These are phyloP conservation scores for Macrotyloma uniflorum DNA, from an alignment of 306 rosid species.

Conservation along the genomic window DNA sequence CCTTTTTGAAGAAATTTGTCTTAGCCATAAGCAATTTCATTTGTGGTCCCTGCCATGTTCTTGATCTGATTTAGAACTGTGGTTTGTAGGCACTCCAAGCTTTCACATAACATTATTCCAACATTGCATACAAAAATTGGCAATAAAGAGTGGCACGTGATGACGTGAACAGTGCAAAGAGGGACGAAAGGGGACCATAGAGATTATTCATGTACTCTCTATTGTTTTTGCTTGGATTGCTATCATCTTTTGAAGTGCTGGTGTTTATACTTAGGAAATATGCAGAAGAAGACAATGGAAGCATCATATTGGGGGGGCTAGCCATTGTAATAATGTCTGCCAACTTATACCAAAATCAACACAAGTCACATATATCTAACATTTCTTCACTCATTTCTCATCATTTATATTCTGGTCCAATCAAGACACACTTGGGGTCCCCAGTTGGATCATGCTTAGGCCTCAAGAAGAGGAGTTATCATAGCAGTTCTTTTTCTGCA, in stretches of 20 bases:
- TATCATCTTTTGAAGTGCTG: neutral
- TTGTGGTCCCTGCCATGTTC: slow-evolving; percentile 40
- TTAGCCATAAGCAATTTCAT: neutral
- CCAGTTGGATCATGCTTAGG: slow-evolving; percentile 15
- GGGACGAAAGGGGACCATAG: slow-evolving; percentile 29
- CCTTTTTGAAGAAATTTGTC: slow-evolving; percentile 6
- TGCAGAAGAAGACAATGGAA: slow-evolving; percentile 26
- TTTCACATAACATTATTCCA: neutral
- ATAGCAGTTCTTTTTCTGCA: neutral
- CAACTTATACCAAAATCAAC: slow-evolving; percentile 25
- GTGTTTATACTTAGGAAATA: neutral
- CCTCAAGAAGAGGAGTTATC: neutral
- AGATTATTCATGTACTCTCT: neutral
- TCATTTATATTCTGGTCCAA: neutral
- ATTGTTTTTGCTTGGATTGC: neutral
- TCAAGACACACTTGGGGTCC: slow-evolving; percentile 18
- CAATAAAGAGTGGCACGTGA: slow-evolving; percentile 37
- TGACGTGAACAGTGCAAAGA: slow-evolving; percentile 23
- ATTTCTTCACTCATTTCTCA: slow-evolving; percentile 1
- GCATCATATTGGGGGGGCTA: neutral
- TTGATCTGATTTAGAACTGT: neutral
- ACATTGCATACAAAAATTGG: neutral
- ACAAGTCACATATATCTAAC: slow-evolving; percentile 6
- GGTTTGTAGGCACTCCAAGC: neutral
- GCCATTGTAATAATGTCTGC: slow-evolving; percentile 14